Conservation (phyloP, 441 rosid genomes). For the Dalechampia spathulata region DNA sequence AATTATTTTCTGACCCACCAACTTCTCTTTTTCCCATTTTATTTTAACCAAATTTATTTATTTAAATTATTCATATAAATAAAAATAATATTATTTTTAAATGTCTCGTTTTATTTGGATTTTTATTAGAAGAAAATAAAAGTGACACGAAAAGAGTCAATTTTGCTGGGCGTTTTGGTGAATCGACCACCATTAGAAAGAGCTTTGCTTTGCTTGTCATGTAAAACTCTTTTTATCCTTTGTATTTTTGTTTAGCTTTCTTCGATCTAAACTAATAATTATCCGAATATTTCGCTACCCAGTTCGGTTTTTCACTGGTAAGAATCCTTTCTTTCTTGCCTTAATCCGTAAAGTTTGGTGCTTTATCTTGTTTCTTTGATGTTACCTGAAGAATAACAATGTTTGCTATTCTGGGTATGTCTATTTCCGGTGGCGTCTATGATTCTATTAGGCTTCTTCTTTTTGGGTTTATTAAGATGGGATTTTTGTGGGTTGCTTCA, state of each 20-base stretch:
- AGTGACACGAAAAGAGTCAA: conserved; percentile 5
- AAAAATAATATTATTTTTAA: too few species aligned
- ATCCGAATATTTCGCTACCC: background rate
- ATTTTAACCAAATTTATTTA: too few species aligned
- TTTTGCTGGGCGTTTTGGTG: background rate
- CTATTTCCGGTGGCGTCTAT: background rate
- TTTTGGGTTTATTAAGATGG: background rate
- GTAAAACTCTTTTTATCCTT: conserved; percentile 11
- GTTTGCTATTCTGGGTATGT: background rate
- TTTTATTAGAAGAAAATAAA: background rate
- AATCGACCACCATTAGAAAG: background rate
- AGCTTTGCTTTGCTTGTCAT: conserved; percentile 17
- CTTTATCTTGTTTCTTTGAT: background rate
- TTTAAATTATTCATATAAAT: too few species aligned
- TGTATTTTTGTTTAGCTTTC: background rate
- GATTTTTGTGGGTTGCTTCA: background rate
- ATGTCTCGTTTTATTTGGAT: too few species aligned
- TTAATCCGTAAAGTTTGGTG: background rate
- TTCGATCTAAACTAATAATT: background rate
- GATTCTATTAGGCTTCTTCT: background rate
- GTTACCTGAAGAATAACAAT: background rate
- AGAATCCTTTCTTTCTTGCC: too few species aligned
- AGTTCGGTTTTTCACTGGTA: too few species aligned
- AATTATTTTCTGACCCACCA: too few species aligned
- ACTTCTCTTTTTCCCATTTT: too few species aligned